phyloP scores from a whole-genome alignment of 768 basidiomycete species.

The Agrocybe praecox region DNA sequence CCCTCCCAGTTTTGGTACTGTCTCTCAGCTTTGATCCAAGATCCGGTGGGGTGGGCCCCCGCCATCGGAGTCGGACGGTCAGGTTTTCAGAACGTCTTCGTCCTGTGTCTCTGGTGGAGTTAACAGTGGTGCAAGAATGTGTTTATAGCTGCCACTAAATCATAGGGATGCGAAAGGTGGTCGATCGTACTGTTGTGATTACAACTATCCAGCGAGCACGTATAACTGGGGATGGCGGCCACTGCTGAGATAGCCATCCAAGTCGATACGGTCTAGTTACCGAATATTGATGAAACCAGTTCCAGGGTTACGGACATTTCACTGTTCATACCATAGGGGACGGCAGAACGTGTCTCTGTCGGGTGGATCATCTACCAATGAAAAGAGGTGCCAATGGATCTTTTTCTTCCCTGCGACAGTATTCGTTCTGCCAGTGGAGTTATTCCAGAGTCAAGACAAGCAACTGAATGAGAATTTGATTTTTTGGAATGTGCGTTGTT shows the following conservation, averaged over 20 bases:
- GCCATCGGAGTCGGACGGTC: background rate
- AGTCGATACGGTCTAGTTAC: too few species aligned
- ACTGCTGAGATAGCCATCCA: too few species aligned
- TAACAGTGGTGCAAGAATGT: too few species aligned
- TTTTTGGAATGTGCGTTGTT: background rate
- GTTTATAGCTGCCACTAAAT: too few species aligned
- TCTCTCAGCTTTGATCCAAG: conserved; percentile 5
- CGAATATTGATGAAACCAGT: background rate
- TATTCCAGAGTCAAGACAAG: background rate
- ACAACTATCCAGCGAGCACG: too few species aligned
- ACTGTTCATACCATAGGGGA: background rate
- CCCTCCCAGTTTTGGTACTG: background rate
- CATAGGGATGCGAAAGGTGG: too few species aligned
- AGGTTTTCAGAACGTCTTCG: background rate
- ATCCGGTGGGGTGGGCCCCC: conserved; percentile 6
- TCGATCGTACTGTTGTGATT: too few species aligned
- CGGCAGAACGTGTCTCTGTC: background rate
- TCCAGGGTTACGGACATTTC: background rate
- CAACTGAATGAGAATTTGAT: background rate
- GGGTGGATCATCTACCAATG: conserved; percentile 17
- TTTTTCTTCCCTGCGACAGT: background rate
- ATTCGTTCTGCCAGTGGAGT: background rate
- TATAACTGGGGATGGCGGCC: too few species aligned
- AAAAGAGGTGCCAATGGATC: background rate
- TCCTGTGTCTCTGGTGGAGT: background rate